Conservation (phyloP, 2,329 filamentous ascomycete genomes). For the Pseudogymnoascus sp. region DNA sequence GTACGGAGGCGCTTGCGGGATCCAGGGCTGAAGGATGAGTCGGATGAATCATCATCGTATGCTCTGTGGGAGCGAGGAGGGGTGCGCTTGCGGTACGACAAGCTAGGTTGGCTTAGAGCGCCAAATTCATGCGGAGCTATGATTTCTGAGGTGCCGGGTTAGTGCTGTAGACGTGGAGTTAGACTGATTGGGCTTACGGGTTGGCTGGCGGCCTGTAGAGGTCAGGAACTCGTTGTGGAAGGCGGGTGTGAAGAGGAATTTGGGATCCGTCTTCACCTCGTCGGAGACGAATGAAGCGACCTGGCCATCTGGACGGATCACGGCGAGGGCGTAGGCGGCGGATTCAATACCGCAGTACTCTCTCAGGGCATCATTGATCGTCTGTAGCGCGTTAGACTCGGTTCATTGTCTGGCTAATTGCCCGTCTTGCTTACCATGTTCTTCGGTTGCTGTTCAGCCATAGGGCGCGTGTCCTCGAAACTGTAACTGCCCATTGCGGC, state of each 20-base stretch:
- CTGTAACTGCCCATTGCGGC: background rate
- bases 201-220: background rate
- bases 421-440: background rate
- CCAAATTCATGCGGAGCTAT: too few species aligned
- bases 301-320: constrained; percentile 1
- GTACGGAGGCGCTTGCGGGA: background rate
- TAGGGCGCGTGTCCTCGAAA: background rate
- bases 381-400: background rate
- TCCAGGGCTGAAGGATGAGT: background rate
- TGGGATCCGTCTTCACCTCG: background rate
- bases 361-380: background rate
- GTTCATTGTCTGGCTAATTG: background rate
- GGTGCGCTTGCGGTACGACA: background rate
- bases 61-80: background rate
- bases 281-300: constrained; percentile 5
- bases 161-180: background rate
- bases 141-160: background rate
- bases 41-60: background rate
- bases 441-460: background rate
- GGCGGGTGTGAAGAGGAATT: background rate
- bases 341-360: constrained; percentile 9
- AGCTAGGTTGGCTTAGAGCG: too few species aligned
- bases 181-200: background rate
- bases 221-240: background rate
- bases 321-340: constrained; percentile 7